These are phyloP conservation scores for Xylariales sp. DNA, from an alignment of 2,329 filamentous ascomycete species.

Conservation along the genomic window DNA sequence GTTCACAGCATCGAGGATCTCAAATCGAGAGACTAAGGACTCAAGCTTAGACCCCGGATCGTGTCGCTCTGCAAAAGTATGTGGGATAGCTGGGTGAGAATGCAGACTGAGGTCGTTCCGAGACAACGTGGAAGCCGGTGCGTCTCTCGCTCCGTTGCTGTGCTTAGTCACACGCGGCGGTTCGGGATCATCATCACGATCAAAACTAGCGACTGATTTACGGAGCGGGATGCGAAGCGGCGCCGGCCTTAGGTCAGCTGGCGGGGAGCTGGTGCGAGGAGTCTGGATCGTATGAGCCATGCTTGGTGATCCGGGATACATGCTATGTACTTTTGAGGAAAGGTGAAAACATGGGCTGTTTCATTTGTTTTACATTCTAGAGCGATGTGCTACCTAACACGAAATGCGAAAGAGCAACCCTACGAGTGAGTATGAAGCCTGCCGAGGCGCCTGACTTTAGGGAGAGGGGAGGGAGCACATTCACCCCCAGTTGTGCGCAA, in stretches of 20 bases:
- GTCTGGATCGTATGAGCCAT: constrained; percentile 26
- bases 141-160: neutral
- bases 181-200: neutral
- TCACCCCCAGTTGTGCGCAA: neutral
- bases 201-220: constrained; percentile 12
- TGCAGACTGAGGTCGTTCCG: neutral
- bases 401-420: constrained; percentile 24
- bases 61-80: constrained; percentile 34
- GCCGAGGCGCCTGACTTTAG: no score
- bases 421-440: neutral
- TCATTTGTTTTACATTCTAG: constrained; percentile 24
- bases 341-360: constrained; percentile 24
- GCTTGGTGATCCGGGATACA: constrained; percentile 22
- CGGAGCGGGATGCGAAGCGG: constrained; percentile 35
- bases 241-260: constrained; percentile 30
- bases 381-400: neutral
- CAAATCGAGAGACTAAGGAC: constrained; percentile 52
- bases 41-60: constrained; percentile 42
- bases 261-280: constrained; percentile 14
- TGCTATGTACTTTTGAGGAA: constrained; percentile 10
- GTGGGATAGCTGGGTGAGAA: constrained; percentile 17
- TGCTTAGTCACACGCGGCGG: neutral
- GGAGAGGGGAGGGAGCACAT: no score
- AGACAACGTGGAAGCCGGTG: neutral
- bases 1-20: constrained; percentile 48